These are phyloP conservation scores for Monilinia fructigena DNA, from an alignment of 2,329 filamentous ascomycete species.

Conservation along the genomic window DNA sequence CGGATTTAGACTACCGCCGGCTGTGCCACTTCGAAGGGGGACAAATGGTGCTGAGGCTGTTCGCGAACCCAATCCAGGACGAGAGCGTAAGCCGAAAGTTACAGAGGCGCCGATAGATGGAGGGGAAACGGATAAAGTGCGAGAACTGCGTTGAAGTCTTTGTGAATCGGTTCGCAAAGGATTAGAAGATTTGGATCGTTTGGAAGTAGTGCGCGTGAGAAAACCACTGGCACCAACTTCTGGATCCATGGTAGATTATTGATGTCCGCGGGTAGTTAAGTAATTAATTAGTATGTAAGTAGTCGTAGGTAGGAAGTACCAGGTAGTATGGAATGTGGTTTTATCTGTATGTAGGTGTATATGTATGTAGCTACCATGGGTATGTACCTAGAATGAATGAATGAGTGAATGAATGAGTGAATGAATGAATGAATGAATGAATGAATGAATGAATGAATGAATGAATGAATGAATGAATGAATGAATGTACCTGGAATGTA, in stretches of 20 bases:
- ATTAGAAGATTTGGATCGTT: slow-evolving; percentile 21
- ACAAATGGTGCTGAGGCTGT: slow-evolving; percentile 23
- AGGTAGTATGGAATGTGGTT: too few species aligned
- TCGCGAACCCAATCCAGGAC: slow-evolving; percentile 21
- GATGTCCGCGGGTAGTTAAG: background rate
- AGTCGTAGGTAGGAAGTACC: too few species aligned
- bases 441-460: too few species aligned
- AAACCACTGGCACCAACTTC: slow-evolving; percentile 22
- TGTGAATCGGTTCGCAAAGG: slow-evolving; percentile 21
- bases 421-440: too few species aligned
- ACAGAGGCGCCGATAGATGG: slow-evolving; percentile 13
- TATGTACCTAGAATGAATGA: too few species aligned
- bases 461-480: too few species aligned
- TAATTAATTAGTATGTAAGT: background rate
- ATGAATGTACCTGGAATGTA: too few species aligned
- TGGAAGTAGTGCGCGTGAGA: slow-evolving; percentile 20
- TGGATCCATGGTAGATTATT: slow-evolving; percentile 27
- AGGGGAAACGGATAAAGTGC: slow-evolving; percentile 22
- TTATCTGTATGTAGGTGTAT: too few species aligned
- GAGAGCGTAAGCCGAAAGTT: slow-evolving; percentile 15
- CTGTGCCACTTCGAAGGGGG: slow-evolving; percentile 3
- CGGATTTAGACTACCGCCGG: background rate
- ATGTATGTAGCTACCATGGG: too few species aligned
- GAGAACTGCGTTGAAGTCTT: slow-evolving; percentile 15
- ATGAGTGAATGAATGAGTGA: too few species aligned